Evolutionary conservation across 2,329 filamentous ascomycete species (phyloP).

Genomic region (Aspergillus glaucus): DNA sequence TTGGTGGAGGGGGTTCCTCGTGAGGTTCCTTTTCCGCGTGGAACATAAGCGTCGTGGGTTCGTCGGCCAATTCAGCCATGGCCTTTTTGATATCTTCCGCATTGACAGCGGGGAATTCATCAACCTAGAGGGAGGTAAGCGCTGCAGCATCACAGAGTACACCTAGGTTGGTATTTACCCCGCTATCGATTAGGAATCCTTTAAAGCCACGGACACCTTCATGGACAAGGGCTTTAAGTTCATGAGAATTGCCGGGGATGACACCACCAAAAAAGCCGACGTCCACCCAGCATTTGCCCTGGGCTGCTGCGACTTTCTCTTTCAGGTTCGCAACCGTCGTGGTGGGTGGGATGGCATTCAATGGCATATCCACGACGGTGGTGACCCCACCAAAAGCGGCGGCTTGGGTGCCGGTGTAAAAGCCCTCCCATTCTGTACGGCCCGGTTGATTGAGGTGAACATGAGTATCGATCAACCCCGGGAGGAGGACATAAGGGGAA

Average conservation of each 20-base stretch:
- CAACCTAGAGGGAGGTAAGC: conserved; percentile 53
- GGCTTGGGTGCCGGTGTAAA: conserved; percentile 87
- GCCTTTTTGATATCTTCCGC: conserved; percentile 70
- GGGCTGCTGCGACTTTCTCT: conserved; percentile 77
- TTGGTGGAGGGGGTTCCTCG: conserved; percentile 67
- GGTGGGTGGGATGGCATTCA: conserved; percentile 94
- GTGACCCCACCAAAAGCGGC: conserved; percentile 95
- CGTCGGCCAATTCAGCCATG: conserved; percentile 72
- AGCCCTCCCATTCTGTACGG: conserved; percentile 96
- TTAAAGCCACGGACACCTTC: conserved; percentile 93
- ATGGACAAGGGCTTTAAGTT: conserved; percentile 73
- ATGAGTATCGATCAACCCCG: conserved; percentile 94
- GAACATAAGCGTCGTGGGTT: conserved; percentile 92
- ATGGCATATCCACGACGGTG: conserved; percentile 93
- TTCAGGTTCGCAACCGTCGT: conserved; percentile 77
- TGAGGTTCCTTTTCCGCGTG: conserved; percentile 94
- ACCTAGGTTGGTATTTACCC: conserved; percentile 53
- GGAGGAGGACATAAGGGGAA: conserved; percentile 75
- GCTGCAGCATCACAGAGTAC: neutral
- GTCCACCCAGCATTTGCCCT: conserved; percentile 92
- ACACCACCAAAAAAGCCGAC: conserved; percentile 98
- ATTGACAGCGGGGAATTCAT: conserved; percentile 88
- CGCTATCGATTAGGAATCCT: conserved; percentile 93
- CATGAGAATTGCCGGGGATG: conserved; percentile 76
- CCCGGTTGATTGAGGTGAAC: conserved; percentile 97